These are phyloP conservation scores for Barbarea vulgaris DNA, from an alignment of 345 rosid species.

Conservation along the genomic window DNA sequence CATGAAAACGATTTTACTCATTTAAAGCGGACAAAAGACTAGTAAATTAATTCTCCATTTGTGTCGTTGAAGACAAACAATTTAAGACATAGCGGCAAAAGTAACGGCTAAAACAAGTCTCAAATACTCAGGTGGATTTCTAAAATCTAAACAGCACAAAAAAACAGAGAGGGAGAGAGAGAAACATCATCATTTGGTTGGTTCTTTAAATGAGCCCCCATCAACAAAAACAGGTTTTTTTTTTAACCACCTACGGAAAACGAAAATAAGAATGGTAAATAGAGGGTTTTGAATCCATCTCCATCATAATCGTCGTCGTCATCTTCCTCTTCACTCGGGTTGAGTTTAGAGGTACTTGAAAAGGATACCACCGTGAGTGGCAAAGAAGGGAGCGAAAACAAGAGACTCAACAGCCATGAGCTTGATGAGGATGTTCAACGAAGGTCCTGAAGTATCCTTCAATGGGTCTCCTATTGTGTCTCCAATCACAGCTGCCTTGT, in stretches of 20 bases:
- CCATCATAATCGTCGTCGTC: constrained; percentile 14
- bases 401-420: constrained; percentile 98
- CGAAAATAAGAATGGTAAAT: constrained; percentile 36
- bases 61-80: constrained; percentile 4
- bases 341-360: constrained; percentile 64
- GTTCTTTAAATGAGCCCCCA: constrained; percentile 35
- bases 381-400: constrained; percentile 94
- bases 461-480: constrained; percentile 97
- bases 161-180: background rate
- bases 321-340: constrained; percentile 26
- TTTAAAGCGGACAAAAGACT: background rate
- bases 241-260: constrained; percentile 39
- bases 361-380: constrained; percentile 91
- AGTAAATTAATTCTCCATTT: background rate
- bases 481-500: constrained; percentile 95
- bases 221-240: constrained; percentile 33
- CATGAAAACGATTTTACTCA: background rate
- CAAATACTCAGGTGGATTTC: constrained; percentile 40
- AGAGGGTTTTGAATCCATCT: constrained; percentile 28
- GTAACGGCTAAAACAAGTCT: constrained; percentile 35
- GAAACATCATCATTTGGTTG: constrained; percentile 36
- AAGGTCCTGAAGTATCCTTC: constrained; percentile 98
- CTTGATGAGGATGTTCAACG: constrained; percentile 95
- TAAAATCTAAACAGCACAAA: constrained; percentile 34
- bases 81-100: background rate